Conservation (phyloP, 1,284 basidiomycete genomes). For the Ustilago nuda region DNA sequence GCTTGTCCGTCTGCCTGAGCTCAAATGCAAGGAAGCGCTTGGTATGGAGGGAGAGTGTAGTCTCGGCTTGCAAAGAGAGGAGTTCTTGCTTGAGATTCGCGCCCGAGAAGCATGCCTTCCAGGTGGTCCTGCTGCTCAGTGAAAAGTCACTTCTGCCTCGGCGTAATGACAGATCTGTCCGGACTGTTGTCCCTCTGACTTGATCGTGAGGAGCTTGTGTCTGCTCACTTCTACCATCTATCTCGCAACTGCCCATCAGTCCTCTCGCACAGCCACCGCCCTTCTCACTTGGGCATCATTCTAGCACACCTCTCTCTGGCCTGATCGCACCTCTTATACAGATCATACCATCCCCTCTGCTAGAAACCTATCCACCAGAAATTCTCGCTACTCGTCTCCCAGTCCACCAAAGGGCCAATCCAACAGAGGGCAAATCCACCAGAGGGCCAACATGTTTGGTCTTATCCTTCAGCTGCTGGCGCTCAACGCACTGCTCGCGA, state of each 20-base stretch:
- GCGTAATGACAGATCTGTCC: neutral
- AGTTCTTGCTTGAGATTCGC: neutral
- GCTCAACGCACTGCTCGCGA: conserved; percentile 17
- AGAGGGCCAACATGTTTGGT: neutral
- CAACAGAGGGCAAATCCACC: neutral
- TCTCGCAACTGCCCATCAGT: neutral
- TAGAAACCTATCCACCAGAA: too few relatives aligned
- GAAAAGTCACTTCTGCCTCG: neutral
- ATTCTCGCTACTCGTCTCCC: neutral
- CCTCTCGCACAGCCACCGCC: neutral
- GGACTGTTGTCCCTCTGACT: neutral
- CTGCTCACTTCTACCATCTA: neutral
- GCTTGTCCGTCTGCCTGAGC: too few relatives aligned
- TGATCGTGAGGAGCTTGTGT: conserved; percentile 1
- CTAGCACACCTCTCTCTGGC: neutral
- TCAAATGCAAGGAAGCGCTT: neutral
- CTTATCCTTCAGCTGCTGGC: conserved; percentile 6
- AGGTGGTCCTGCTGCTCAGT: neutral
- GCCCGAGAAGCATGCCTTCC: neutral
- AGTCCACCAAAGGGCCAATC: neutral
- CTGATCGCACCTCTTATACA: neutral
- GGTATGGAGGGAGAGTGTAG: neutral
- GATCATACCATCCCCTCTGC: neutral
- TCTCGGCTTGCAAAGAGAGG: neutral
- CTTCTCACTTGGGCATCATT: neutral